Percentiles rank a stretch among this genome's conserved stretches.
Evolutionary conservation across 2,329 filamentous ascomycete genomes (phyloP).

Genomic region (Tolypocladium album): DNA sequence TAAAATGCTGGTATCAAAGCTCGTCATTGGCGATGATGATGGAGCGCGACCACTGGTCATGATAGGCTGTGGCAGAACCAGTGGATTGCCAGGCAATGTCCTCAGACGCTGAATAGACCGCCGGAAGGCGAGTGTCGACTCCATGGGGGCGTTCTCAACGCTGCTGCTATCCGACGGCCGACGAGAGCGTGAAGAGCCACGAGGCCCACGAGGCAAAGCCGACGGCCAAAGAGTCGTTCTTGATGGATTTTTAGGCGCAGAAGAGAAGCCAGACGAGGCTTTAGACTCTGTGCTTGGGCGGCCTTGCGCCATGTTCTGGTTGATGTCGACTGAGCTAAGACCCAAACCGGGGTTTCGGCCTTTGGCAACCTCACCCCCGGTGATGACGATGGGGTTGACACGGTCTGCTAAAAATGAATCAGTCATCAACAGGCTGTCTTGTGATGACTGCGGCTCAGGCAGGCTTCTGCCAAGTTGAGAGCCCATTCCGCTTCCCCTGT

Average conservation of each 20-base stretch:
- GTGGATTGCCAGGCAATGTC: slow-evolving; percentile 29
- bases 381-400: slow-evolving; percentile 56
- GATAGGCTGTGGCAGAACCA: slow-evolving; percentile 43
- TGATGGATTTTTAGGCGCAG: slow-evolving; percentile 27
- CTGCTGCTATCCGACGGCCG: slow-evolving; percentile 47
- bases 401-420: slow-evolving; percentile 51
- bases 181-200: slow-evolving; percentile 15
- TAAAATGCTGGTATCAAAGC: slow-evolving; percentile 44
- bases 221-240: slow-evolving; percentile 44
- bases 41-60: slow-evolving; percentile 30
- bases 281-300: slow-evolving; percentile 33
- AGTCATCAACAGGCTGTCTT: slow-evolving; percentile 37
- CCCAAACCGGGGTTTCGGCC: slow-evolving; percentile 46
- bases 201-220: slow-evolving; percentile 30
- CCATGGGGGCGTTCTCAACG: slow-evolving; percentile 35
- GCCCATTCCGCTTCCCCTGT: slow-evolving; percentile 53
- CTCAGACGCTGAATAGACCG: slow-evolving; percentile 42
- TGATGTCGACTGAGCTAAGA: slow-evolving; percentile 37
- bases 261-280: slow-evolving; percentile 25
- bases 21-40: slow-evolving; percentile 39
- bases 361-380: slow-evolving; percentile 50
- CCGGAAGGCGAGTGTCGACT: slow-evolving; percentile 42
- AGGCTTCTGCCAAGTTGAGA: slow-evolving; percentile 35
- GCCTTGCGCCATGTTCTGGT: slow-evolving; percentile 30
- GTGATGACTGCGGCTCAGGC: slow-evolving; percentile 33